Percentiles rank a stretch among this genome's conserved stretches.
Conservation (phyloP, 1,139 yeast species). For the Geotrichum klebahnii region DNA sequence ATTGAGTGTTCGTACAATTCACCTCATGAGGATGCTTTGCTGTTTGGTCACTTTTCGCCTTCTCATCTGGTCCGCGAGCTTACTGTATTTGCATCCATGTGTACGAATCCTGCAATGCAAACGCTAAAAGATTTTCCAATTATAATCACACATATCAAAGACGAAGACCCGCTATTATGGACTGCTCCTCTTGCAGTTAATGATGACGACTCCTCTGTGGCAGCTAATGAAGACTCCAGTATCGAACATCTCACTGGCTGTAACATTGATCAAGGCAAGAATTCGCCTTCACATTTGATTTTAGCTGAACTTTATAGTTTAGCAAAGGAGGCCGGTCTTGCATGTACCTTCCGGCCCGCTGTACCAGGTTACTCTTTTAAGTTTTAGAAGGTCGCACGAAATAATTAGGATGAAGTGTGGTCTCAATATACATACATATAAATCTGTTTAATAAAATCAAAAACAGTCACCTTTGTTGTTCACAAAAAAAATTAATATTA, state of each 20-base stretch:
- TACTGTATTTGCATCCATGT: slow-evolving; percentile 12
- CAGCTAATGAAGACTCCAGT: neutral
- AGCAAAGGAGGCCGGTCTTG: slow-evolving; percentile 25
- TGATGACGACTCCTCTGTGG: slow-evolving; percentile 15
- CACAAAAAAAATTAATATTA: too few species aligned
- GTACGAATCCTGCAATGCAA: slow-evolving; percentile 8
- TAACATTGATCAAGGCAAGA: slow-evolving; percentile 12
- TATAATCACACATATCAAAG: slow-evolving; percentile 72
- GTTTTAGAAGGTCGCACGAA: slow-evolving; percentile 1
- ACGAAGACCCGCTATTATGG: slow-evolving; percentile 31
- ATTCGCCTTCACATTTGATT: slow-evolving; percentile 23
- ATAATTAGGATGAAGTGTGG: neutral
- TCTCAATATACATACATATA: too few species aligned
- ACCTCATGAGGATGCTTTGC: slow-evolving; percentile 44
- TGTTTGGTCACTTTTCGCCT: slow-evolving; percentile 83
- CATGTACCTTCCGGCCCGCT: slow-evolving; percentile 30
- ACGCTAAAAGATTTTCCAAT: slow-evolving; percentile 49
- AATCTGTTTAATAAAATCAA: too few species aligned
- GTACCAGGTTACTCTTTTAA: slow-evolving; percentile 25
- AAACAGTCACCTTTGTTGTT: too few species aligned
- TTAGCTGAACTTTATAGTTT: slow-evolving; percentile 25
- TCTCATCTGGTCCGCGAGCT: slow-evolving; percentile 57
- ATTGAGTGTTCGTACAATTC: slow-evolving; percentile 72
- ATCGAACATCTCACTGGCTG: slow-evolving; percentile 2
- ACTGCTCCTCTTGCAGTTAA: slow-evolving; percentile 8